Evolutionary conservation across 164 flowering plant genomes (phyloP).

Genomic region (Kalanchoe fedtschenkoi): DNA sequence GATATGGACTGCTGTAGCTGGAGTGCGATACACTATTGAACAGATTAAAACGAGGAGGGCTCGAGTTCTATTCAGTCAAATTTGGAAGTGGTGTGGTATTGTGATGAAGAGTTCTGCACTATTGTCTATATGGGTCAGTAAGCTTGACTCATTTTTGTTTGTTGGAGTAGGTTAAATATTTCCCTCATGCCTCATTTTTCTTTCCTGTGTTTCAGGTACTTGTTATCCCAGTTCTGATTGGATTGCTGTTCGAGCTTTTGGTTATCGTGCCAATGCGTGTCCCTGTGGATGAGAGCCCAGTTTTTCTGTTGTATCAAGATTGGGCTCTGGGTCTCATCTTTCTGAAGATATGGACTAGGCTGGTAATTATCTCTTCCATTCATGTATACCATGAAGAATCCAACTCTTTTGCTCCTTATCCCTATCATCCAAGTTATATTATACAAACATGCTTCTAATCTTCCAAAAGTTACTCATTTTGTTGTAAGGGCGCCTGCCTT

Average conservation of each 20-base stretch:
- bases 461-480: too few relatives aligned
- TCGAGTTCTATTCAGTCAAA: constrained; percentile 44
- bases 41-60: constrained; percentile 63
- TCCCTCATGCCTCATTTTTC: background rate
- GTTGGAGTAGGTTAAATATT: background rate
- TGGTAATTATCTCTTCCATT: constrained; percentile 36
- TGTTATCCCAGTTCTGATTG: constrained; percentile 87
- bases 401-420: too few relatives aligned
- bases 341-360: constrained; percentile 94
- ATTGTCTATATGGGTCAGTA: constrained; percentile 78
- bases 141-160: constrained; percentile 12
- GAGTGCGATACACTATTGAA: constrained; percentile 66
- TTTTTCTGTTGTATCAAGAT: constrained; percentile 93
- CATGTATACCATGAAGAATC: too few relatives aligned
- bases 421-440: too few relatives aligned
- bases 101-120: constrained; percentile 73
- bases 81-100: constrained; percentile 86
- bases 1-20: constrained; percentile 86
- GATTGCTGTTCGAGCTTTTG: constrained; percentile 87
- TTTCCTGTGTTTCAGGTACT: constrained; percentile 48
- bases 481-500: too few relatives aligned
- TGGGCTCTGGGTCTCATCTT: constrained; percentile 97
- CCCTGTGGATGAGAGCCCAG: constrained; percentile 97
- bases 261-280: constrained; percentile 98
- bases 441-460: too few relatives aligned